Evolutionary conservation across 495 filamentous ascomycete genomes (phyloP).

Genomic region (Ascodesmis nigricans): DNA sequence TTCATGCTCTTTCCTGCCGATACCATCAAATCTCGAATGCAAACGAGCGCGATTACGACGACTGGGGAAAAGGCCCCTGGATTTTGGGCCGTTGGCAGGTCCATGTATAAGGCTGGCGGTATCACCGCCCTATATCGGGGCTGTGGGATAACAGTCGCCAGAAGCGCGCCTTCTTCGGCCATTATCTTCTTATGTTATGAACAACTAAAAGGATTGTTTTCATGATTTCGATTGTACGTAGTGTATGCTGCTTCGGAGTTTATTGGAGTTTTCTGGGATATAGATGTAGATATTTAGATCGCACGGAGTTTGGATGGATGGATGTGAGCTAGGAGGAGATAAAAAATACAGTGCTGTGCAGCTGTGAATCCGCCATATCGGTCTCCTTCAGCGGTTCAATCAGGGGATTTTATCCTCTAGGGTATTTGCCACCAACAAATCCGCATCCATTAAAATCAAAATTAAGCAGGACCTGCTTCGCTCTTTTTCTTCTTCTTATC

Average conservation of each 20-base stretch:
- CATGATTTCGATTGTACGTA: slow-evolving; percentile 3
- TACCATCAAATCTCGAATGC: slow-evolving; percentile 90
- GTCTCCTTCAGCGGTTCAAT: too few species aligned
- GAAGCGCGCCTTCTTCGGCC: slow-evolving; percentile 81
- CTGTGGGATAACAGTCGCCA: slow-evolving; percentile 75
- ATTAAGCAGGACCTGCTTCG: too few species aligned
- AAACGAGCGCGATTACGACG: slow-evolving; percentile 51
- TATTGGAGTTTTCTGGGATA: background rate
- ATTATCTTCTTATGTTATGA: slow-evolving; percentile 93
- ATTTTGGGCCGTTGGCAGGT: slow-evolving; percentile 45
- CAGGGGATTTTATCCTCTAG: too few species aligned
- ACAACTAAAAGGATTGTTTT: slow-evolving; percentile 44
- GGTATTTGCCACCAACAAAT: too few species aligned
- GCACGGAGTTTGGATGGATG: background rate
- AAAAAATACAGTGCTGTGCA: too few species aligned
- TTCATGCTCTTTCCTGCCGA: slow-evolving; percentile 94
- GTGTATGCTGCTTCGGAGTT: too few species aligned
- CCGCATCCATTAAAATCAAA: too few species aligned
- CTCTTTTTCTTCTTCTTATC: slow-evolving; percentile 22
- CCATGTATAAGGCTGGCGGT: slow-evolving; percentile 61
- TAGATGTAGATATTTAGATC: background rate
- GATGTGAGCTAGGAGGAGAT: too few species aligned
- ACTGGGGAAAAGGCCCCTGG: slow-evolving; percentile 28
- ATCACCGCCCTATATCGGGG: slow-evolving; percentile 72
- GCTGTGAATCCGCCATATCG: too few species aligned